phyloP scores from a whole-genome alignment of 1,284 basidiomycete species.

The Ustanciosporium gigantosporum region DNA sequence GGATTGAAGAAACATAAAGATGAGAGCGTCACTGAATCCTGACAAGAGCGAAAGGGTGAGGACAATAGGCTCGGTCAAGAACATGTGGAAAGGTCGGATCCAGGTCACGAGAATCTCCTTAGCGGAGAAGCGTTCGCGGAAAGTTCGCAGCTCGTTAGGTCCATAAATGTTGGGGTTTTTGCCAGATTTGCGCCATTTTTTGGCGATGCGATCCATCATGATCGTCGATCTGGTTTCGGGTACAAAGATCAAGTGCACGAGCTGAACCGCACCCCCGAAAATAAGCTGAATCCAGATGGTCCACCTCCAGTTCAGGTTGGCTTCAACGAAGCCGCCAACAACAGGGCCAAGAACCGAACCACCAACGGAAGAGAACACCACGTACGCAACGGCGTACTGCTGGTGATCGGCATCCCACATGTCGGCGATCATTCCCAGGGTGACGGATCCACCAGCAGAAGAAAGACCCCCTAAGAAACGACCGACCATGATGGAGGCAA shows the following conservation, averaged over 20 bases:
- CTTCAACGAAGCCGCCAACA: constrained; percentile 47
- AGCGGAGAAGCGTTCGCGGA: constrained; percentile 55
- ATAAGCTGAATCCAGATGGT: constrained; percentile 63
- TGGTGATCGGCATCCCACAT: constrained; percentile 59
- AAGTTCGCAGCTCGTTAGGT: constrained; percentile 60
- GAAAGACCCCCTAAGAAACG: constrained; percentile 60
- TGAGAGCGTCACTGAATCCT: constrained; percentile 62
- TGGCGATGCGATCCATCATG: constrained; percentile 62
- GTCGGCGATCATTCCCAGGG: constrained; percentile 61
- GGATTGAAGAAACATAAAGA: constrained; percentile 63
- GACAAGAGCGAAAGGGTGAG: constrained; percentile 62
- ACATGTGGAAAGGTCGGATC: constrained; percentile 61
- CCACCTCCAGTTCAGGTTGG: constrained; percentile 49
- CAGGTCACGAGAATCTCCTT: constrained; percentile 61
- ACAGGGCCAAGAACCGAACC: constrained; percentile 60
- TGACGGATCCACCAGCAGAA: constrained; percentile 62
- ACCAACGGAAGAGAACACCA: constrained; percentile 60
- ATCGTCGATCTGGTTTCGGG: constrained; percentile 63
- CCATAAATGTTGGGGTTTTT: constrained; percentile 51
- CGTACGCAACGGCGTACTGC: constrained; percentile 58
- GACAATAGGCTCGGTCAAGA: constrained; percentile 63
- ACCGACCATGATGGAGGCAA: constrained; percentile 58
- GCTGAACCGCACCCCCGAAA: constrained; percentile 61
- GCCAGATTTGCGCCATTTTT: constrained; percentile 54
- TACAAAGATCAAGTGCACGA: constrained; percentile 61